These are phyloP conservation scores for Centella asiatica DNA, from an alignment of 129 eudicot genomes.

Conservation along the genomic window DNA sequence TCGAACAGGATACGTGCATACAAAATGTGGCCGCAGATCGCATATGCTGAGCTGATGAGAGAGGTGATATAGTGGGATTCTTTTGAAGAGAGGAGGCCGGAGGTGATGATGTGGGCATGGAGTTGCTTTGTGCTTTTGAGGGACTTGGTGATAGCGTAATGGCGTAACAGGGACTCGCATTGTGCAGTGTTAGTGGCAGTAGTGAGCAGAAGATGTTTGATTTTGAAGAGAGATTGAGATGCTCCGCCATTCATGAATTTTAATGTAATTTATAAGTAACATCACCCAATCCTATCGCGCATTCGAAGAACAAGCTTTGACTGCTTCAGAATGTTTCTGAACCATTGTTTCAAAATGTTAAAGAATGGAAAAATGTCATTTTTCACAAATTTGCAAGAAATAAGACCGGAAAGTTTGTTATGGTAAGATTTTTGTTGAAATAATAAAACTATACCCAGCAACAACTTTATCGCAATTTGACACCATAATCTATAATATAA, in stretches of 20 bases:
- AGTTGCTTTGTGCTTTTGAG: constrained; percentile 46
- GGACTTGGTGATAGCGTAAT: constrained; percentile 43
- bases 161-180: constrained; percentile 44
- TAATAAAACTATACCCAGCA: too few relatives aligned
- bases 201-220: constrained; percentile 33
- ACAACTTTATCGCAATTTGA: too few relatives aligned
- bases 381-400: too few relatives aligned
- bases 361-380: too few relatives aligned
- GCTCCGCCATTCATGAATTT: constrained; percentile 36
- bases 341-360: too few relatives aligned
- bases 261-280: too few relatives aligned
- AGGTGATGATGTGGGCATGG: constrained; percentile 46
- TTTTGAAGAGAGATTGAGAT: constrained; percentile 28
- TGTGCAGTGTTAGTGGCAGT: constrained; percentile 20
- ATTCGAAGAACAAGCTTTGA: too few relatives aligned
- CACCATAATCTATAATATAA: too few relatives aligned
- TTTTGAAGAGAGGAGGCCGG: constrained; percentile 35
- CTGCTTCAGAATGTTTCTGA: too few relatives aligned
- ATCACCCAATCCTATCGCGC: too few relatives aligned
- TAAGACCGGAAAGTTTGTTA: too few relatives aligned
- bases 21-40: constrained; percentile 27
- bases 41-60: constrained; percentile 48
- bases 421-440: too few relatives aligned
- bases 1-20: constrained; percentile 60
- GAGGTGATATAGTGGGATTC: constrained; percentile 35